Base-by-base conservation (phyloP, 805 yeast species). In the Allodekkera sacchari region DNA sequence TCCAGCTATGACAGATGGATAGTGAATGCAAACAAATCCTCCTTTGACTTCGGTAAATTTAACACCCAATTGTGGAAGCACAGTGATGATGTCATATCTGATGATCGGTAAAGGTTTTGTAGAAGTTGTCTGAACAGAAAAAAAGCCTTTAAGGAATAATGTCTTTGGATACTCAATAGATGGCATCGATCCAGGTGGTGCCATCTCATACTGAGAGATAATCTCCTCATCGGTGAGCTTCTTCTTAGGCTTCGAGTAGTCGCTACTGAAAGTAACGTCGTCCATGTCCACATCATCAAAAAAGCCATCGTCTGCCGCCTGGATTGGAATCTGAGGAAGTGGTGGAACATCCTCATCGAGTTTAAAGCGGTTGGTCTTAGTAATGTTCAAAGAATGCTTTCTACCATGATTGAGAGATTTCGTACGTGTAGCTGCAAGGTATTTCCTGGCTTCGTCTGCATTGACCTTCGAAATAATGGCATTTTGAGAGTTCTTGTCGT, bases 151-250 rank as follows among this genome's bases (percentile, higher is more conserved):
- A 53, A 88, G 67, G 63, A 85, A 87, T 42, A 88, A 68, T 2
- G 95, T 88, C 59, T 81, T 81, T 38, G 96, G 95, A 51, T 77
- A 84, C 50, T 88, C 96, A 53, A 89, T 85, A 1, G 96, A 85
- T 18, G 94, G 95, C 96, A 88, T 87, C 11, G 81, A 59, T 34
- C 83, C 84, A 3, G 79, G 74, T 35, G 76, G 71, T 10, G 94
- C 87, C 38, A 61, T 59, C 11, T 68, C 65, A 35, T 48, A 57
- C 28, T 54, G 56, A 8, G 47, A 37, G 37, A 74, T 53, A 27
- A 73, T 67, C 39, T 68, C 64, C 19, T 60, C 63, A 39, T 72
- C 77, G 3, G 71, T 52, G 28, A 66, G 46, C 32, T 61, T 64
- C 15, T 52, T 53, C 23, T 33, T 39, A 14, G 50, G 42, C 14